Evolutionary conservation across 2,329 filamentous ascomycete species (phyloP), one percentile per base, ranked within the genome.

Genomic region (Fusarium scirpi): DNA sequence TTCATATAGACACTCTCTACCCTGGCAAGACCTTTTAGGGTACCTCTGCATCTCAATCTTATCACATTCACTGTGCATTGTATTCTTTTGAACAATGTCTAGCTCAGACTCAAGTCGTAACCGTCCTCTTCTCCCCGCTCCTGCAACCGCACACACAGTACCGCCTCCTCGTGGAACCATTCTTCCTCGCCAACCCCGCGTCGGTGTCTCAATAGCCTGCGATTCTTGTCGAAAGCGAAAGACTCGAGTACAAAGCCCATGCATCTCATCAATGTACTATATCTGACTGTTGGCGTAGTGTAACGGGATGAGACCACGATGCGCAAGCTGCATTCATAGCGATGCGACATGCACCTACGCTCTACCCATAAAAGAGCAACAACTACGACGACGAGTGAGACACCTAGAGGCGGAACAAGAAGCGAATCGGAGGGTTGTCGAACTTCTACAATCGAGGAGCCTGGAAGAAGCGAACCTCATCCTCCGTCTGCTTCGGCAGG

Each of bases 211-310:
- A 3, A 1, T 46, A 7, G 65, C 65, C 1, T 67, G 65, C 9
- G 63, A 68, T 3, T 46, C 6, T 16, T 68, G 65, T 7, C 38
- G 52, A 15, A 68, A 22, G 9, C 44, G 65, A 9, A 68, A 64
- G 6, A 24, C 13, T 5, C 32, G 65, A 9, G 63, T 63, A 18
- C 5, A 16, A 20, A 8, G 10, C 3, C 2, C 3, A 11, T 10
- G 3, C 6, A 2, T 30, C 6, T 12, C 3, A 20, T 1, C 0
- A 2, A 12, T 4, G 2, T 18, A 6, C 15, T 9, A 1, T 11
- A 27, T 45, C 52, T 68, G 3, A 58, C 11, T 1, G 0, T 5
- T 11, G 2, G 16, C 8, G 5, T 6, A 69, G 65, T 69, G 65
- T 10, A 69, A n/a, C 27, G 65, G 65, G 1, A 16, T 9, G 20